Base-by-base conservation (phyloP, 495 filamentous ascomycete genomes). In the Podospora anserina region DNA sequence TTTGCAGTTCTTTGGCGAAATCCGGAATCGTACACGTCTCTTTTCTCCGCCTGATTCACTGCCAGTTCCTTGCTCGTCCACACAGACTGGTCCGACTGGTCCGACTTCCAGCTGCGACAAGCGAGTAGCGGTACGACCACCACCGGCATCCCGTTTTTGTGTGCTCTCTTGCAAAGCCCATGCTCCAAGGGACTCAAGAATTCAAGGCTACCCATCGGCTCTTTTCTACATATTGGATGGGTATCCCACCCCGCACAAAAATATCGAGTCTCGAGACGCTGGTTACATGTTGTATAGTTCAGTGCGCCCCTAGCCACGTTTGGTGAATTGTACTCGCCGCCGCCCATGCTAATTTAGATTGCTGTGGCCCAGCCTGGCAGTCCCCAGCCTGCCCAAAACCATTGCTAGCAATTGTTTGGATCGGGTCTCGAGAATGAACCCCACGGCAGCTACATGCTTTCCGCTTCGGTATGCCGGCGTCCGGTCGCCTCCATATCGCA, bases 381-480 rank as follows among this genome's bases (percentile, higher is more conserved):
- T 62, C 23, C 20, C 23, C 27, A 63, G 19, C 30, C 34, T 28
- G 19, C 9, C 61, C 61, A 63, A 32, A 63, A 34, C 61, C 61
- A 63, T 5, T 63, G 15, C 61, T 26, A 1, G 61, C 13, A 63
- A 63, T 44, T 63, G 61, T 63, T 63, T 63, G 61, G 61, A 44
- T 49, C 61, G 30, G 59, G 18, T 32, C 66, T 68, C 66, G 66
- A 71, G 69, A 66, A 60, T 64, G 55, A 39, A 55, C 61, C 59
- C 59, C 69, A 68, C 66, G 49, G 63, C 69, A 71, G 19, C 66
- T 32, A 62, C 49, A 4, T 39, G 26, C 54, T 61, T 64, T 57
- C 67, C 61, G 64, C 53, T 39, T 56, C 70, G 70, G 59, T 66
- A 63, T 71, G 70, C 67, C 62, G 39, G 39, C 13, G 34, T 66